Percentiles rank a stretch among this genome's conserved stretches.
Conservation (phyloP, 352 stramenopile species). For the Pythium monospermum region DNA sequence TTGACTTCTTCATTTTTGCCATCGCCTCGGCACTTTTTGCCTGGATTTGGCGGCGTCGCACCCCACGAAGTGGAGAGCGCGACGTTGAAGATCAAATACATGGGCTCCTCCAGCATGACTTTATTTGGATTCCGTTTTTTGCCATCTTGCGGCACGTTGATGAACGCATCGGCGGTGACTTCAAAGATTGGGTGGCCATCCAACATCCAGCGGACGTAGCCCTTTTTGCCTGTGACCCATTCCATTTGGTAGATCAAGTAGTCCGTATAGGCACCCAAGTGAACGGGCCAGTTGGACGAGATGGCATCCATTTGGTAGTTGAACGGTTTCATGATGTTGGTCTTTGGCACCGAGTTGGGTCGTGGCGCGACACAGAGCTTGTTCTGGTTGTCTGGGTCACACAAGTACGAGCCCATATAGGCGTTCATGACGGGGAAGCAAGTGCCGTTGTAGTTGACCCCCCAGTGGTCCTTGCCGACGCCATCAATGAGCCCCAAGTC, state of each 20-base stretch:
- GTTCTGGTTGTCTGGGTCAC: constrained; percentile 32
- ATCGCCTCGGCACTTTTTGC: constrained; percentile 34
- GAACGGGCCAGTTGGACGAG: constrained; percentile 66
- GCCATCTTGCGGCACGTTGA: constrained; percentile 42
- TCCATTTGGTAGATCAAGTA: constrained; percentile 68
- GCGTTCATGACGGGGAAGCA: constrained; percentile 27
- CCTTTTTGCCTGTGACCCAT: constrained; percentile 60
- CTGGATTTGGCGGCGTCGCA: constrained; percentile 43
- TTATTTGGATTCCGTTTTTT: constrained; percentile 48
- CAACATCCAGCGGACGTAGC: constrained; percentile 71
- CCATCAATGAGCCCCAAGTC: constrained; percentile 33
- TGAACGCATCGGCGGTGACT: constrained; percentile 44
- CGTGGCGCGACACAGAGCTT: constrained; percentile 39
- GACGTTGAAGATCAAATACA: constrained; percentile 93
- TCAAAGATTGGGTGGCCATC: constrained; percentile 54
- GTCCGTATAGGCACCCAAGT: constrained; percentile 47
- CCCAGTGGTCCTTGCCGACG: constrained; percentile 16
- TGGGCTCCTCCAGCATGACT: constrained; percentile 84
- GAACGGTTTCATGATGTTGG: constrained; percentile 57
- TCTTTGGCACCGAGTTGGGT: constrained; percentile 25
- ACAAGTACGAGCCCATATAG: constrained; percentile 29
- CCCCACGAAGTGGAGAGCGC: constrained; percentile 89
- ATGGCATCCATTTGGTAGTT: constrained; percentile 80
- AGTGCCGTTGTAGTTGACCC: constrained; percentile 30
- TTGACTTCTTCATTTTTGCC: constrained; percentile 30